Percentiles rank a stretch among this genome's conserved stretches.
phyloP scores from a whole-genome alignment of 345 rosid genomes.

The Populus alba region DNA sequence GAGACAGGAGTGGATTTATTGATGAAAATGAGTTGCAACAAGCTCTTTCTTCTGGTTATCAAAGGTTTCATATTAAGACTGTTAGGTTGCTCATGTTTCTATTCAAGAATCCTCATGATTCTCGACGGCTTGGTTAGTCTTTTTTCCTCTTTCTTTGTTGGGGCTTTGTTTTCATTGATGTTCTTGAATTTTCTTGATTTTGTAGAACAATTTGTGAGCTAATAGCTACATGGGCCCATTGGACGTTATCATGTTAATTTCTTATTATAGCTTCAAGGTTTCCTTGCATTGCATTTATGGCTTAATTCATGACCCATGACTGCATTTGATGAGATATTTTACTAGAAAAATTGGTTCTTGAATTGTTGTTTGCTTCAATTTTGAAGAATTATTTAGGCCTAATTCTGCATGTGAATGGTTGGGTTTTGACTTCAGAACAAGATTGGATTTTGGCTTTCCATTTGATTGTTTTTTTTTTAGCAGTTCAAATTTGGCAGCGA shows the following conservation, averaged over 20 bases:
- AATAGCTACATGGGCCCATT: neutral
- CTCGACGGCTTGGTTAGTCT: constrained; percentile 43
- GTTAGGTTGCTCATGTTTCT: constrained; percentile 60
- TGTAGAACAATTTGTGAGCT: neutral
- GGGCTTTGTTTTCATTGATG: neutral
- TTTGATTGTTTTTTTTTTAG: neutral
- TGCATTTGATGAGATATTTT: neutral
- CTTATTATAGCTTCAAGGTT: neutral
- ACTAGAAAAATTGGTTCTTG: neutral
- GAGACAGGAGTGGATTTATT: constrained; percentile 58
- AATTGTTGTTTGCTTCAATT: neutral
- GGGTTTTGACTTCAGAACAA: neutral
- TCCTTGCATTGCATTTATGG: neutral
- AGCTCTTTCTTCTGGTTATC: constrained; percentile 54
- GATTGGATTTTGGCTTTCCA: neutral
- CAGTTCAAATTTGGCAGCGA: neutral
- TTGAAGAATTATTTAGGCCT: neutral
- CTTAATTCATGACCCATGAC: neutral
- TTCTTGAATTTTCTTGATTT: neutral
- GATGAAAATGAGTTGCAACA: constrained; percentile 61
- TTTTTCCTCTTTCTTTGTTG: neutral
- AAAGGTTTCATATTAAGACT: constrained; percentile 46
- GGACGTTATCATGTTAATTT: neutral
- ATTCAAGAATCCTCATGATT: constrained; percentile 54
- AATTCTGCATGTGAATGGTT: neutral